Evolutionary conservation across 23 red algal genomes (phyloP).

Genomic region (Chondrus crispus): DNA sequence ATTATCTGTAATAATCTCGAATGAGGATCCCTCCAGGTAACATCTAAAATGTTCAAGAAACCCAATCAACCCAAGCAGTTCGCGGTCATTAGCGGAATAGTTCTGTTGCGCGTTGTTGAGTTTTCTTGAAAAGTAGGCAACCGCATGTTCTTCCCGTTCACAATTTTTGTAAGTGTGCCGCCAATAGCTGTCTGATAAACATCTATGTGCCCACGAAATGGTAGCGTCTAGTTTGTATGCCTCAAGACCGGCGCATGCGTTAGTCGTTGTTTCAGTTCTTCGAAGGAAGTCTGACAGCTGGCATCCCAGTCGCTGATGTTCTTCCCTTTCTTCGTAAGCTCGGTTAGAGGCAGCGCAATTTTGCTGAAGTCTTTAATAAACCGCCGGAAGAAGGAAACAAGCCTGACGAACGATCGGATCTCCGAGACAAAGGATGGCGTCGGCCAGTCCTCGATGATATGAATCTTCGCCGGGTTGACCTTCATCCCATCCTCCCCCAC

Average conservation of each 20-base stretch:
- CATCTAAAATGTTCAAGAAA: background rate
- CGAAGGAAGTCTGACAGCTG: background rate
- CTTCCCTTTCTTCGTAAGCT: background rate
- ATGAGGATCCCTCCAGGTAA: no score
- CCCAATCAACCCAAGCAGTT: background rate
- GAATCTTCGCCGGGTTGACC: background rate
- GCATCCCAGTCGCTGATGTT: background rate
- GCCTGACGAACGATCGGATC: background rate
- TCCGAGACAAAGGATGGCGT: background rate
- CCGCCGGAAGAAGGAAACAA: slow-evolving; percentile 1
- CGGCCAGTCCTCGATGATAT: background rate
- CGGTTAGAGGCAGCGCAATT: background rate
- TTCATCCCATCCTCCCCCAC: background rate
- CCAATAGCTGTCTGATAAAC: background rate
- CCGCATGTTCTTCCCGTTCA: background rate
- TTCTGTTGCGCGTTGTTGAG: no score
- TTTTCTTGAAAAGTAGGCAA: background rate
- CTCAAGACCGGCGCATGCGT: background rate
- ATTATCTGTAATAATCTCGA: no score
- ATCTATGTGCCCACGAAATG: slow-evolving; percentile 1
- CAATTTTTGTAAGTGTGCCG: background rate
- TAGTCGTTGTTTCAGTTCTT: background rate
- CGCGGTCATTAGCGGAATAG: background rate
- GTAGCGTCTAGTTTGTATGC: background rate
- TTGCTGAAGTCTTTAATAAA: background rate